Conservation (phyloP, 75 land plant genomes). For the Larix kaempferi region DNA sequence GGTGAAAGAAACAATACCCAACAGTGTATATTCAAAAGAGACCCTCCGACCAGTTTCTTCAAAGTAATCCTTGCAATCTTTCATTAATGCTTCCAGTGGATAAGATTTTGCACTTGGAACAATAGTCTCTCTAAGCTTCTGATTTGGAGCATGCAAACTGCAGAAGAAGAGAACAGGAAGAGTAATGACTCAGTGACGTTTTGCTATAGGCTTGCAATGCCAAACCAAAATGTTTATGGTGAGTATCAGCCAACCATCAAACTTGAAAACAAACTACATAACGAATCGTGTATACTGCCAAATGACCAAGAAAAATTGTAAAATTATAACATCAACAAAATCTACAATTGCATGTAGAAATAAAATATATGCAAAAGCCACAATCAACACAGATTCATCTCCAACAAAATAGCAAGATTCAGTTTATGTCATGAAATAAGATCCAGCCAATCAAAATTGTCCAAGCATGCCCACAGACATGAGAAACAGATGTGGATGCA, state of each 20-base stretch:
- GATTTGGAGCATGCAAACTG: constrained; percentile 98
- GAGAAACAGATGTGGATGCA: neutral
- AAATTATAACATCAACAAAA: neutral
- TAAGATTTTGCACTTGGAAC: constrained; percentile 97
- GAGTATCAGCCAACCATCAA: neutral
- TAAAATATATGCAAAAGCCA: neutral
- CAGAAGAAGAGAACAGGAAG: neutral
- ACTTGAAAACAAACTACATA: neutral
- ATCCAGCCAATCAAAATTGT: too few relatives aligned
- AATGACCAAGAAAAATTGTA: neutral
- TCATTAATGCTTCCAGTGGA: constrained; percentile 85
- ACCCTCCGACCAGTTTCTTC: constrained; percentile 74
- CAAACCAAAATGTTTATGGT: neutral
- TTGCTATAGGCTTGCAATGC: constrained; percentile 2
- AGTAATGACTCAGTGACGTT: neutral
- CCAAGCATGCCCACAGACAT: too few relatives aligned
- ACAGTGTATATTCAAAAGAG: constrained; percentile 93
- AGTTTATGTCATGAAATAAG: too few relatives aligned
- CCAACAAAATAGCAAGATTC: too few relatives aligned
- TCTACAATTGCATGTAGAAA: neutral
- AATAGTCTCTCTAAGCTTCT: constrained; percentile 78
- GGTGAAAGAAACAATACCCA: constrained; percentile 48
- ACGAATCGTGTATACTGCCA: neutral
- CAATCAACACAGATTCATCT: neutral
- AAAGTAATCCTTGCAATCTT: constrained; percentile 86